phyloP scores from a whole-genome alignment of 306 rosid species.

The Vigna mungo region DNA sequence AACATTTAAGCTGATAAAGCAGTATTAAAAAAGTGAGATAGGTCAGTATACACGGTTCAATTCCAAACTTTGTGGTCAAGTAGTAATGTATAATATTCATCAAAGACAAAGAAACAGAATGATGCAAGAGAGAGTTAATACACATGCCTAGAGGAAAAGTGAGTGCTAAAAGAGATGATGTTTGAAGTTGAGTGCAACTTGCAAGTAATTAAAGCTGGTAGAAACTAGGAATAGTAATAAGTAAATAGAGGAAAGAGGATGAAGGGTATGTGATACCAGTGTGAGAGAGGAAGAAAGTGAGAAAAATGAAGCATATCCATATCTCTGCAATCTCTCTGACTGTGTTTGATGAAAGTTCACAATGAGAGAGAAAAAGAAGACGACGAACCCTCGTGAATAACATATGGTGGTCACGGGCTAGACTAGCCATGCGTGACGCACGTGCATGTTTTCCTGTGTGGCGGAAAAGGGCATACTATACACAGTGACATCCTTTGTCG shows the following conservation, averaged over 20 bases:
- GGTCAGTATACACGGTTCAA: neutral
- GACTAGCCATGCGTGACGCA: slow-evolving; percentile 16
- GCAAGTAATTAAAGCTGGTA: neutral
- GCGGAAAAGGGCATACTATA: neutral
- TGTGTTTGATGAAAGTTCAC: slow-evolving; percentile 20
- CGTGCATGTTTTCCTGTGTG: neutral
- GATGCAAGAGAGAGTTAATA: slow-evolving; percentile 16
- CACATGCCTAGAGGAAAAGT: slow-evolving; percentile 22
- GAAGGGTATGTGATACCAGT: neutral
- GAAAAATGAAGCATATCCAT: neutral
- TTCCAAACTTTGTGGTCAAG: neutral
- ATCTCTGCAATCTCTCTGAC: neutral
- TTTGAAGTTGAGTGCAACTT: slow-evolving; percentile 24
- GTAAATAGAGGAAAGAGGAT: neutral
- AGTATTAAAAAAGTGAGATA: neutral
- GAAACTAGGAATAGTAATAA: no score
- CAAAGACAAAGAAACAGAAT: neutral
- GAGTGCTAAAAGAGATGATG: neutral
- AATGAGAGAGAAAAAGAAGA: slow-evolving; percentile 25
- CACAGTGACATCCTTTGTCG: neutral
- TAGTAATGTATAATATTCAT: neutral
- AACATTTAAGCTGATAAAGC: neutral
- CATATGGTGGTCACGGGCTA: slow-evolving; percentile 45
- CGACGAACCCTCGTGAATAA: slow-evolving; percentile 33
- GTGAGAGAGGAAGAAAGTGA: neutral